Conservation (phyloP, 805 yeast species). For the Pichia thaimueangensis region DNA sequence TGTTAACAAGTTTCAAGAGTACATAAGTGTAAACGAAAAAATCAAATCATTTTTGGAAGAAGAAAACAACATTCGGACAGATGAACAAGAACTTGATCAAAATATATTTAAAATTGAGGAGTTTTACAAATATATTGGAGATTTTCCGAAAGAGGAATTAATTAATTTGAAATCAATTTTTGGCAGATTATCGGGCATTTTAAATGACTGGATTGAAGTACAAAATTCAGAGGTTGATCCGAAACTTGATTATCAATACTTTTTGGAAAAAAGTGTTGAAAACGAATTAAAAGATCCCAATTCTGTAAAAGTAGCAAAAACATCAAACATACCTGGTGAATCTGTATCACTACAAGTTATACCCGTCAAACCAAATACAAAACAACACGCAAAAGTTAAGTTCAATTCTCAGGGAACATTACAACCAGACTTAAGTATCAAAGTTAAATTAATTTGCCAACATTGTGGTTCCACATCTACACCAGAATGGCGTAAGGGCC, state of each 20-base stretch:
- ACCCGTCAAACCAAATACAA: slow-evolving; percentile 23
- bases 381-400: neutral
- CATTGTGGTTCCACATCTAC: slow-evolving; percentile 74
- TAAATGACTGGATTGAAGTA: slow-evolving; percentile 8
- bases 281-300: neutral
- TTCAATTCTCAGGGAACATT: slow-evolving; percentile 30
- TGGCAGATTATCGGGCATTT: neutral
- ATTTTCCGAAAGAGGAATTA: slow-evolving; percentile 12
- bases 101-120: slow-evolving; percentile 12
- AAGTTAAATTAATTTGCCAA: slow-evolving; percentile 35
- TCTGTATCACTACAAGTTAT: slow-evolving; percentile 25
- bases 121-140: slow-evolving; percentile 10
- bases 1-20: neutral
- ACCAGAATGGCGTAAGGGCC: slow-evolving; percentile 94
- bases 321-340: slow-evolving; percentile 20
- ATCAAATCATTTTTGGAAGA: neutral
- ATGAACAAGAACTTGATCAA: neutral
- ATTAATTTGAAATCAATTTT: slow-evolving; percentile 3
- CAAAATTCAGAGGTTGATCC: neutral
- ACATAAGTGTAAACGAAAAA: neutral
- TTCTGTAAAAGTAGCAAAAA: neutral
- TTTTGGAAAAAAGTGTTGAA: neutral
- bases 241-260: neutral
- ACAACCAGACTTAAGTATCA: slow-evolving; percentile 31
- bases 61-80: slow-evolving; percentile 1